Evolutionary conservation across 768 basidiomycete genomes (phyloP).

Genomic region (Boletellus ananas): DNA sequence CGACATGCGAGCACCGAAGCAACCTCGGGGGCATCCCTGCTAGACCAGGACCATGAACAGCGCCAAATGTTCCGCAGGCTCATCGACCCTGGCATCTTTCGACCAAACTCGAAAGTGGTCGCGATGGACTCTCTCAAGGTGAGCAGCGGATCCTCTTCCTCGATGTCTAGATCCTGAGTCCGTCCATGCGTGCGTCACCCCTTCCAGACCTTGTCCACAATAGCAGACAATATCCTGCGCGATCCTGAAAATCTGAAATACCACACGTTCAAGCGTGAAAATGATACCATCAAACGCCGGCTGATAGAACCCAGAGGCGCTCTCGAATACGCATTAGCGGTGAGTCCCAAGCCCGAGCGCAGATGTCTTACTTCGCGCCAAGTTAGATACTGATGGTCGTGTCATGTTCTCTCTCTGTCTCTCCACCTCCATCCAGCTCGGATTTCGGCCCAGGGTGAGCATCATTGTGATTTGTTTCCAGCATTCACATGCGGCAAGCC

Average conservation of each 20-base stretch:
- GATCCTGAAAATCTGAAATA: slow-evolving; percentile 74
- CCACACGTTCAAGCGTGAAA: slow-evolving; percentile 73
- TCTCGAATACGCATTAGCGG: slow-evolving; percentile 77
- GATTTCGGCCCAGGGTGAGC: slow-evolving; percentile 65
- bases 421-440: slow-evolving; percentile 44
- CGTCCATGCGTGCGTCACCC: neutral
- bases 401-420: neutral
- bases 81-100: slow-evolving; percentile 73
- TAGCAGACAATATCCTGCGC: slow-evolving; percentile 69
- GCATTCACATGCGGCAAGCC: no score
- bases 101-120: slow-evolving; percentile 62
- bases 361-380: no score
- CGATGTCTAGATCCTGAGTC: neutral
- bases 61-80: slow-evolving; percentile 71
- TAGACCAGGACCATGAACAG: slow-evolving; percentile 53
- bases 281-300: slow-evolving; percentile 58
- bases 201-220: slow-evolving; percentile 51
- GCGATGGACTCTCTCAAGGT: slow-evolving; percentile 66
- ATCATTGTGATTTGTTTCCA: no score
- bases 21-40: slow-evolving; percentile 7
- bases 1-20: slow-evolving; percentile 11
- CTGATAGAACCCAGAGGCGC: slow-evolving; percentile 68
- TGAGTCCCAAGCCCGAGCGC: slow-evolving; percentile 34
- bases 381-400: no score
- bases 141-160: slow-evolving; percentile 4